phyloP scores from a whole-genome alignment of 2,329 filamentous ascomycete genomes.

The Verticillium albo-atrum region DNA sequence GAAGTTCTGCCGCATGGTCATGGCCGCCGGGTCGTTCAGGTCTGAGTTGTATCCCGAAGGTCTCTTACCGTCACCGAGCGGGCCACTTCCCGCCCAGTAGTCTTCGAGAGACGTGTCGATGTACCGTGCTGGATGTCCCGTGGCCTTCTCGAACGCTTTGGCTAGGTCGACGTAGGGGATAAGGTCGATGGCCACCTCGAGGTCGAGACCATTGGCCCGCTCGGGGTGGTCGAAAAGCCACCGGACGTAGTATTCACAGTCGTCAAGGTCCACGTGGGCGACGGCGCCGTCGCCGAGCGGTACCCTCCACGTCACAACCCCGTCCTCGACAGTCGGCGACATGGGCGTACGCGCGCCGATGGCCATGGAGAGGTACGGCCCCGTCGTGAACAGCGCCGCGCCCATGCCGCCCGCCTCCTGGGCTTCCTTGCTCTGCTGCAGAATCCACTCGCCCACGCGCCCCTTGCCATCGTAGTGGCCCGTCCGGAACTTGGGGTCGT shows the following conservation, averaged over 20 bases:
- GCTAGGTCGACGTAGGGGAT: conserved; percentile 34
- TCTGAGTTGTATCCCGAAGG: conserved; percentile 32
- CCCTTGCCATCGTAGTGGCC: conserved; percentile 47
- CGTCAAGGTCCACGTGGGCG: conserved; percentile 37
- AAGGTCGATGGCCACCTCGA: conserved; percentile 37
- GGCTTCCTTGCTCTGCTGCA: conserved; percentile 26
- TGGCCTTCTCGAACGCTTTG: conserved; percentile 35
- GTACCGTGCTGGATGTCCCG: conserved; percentile 34
- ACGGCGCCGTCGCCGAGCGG: conserved; percentile 36
- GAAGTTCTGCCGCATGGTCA: conserved; percentile 37
- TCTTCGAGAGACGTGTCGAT: conserved; percentile 28
- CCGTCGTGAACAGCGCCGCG: conserved; percentile 30
- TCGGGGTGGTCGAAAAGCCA: conserved; percentile 44
- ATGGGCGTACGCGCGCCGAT: conserved; percentile 30
- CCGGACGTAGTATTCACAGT: conserved; percentile 40
- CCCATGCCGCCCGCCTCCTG: conserved; percentile 6
- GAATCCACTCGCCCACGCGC: conserved; percentile 38
- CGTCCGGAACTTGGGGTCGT: conserved; percentile 35
- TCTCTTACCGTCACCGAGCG: conserved; percentile 7
- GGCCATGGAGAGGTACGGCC: conserved; percentile 42
- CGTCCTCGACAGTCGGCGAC: conserved; percentile 32
- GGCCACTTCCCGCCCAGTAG: conserved; percentile 22
- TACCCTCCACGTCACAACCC: conserved; percentile 34
- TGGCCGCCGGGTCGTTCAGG: conserved; percentile 20
- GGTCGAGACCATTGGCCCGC: conserved; percentile 37